Conservation (phyloP, 2,329 filamentous ascomycete genomes). For the Aspergillus tanneri region DNA sequence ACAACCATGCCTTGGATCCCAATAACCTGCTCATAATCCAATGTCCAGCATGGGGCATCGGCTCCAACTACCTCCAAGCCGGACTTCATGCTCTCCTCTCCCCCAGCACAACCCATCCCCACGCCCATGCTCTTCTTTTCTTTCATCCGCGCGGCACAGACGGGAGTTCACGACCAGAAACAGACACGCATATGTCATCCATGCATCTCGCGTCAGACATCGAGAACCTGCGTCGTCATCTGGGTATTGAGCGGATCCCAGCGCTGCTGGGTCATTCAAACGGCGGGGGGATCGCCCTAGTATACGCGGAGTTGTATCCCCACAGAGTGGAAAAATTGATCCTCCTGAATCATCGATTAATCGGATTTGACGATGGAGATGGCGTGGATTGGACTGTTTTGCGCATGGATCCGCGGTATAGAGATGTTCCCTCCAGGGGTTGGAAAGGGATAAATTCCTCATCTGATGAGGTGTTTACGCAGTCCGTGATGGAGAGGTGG, state of each 20-base stretch:
- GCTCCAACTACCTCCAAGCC: constrained; percentile 22
- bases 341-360: constrained; percentile 24
- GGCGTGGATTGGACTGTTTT: neutral
- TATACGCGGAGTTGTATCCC: constrained; percentile 27
- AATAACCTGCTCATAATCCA: constrained; percentile 20
- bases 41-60: constrained; percentile 27
- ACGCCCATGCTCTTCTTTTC: constrained; percentile 23
- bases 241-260: constrained; percentile 20
- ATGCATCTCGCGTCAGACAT: constrained; percentile 21
- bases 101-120: neutral
- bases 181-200: constrained; percentile 19
- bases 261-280: constrained; percentile 27
- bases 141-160: constrained; percentile 29
- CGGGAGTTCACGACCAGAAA: constrained; percentile 6
- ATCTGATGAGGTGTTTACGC: constrained; percentile 22
- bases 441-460: neutral
- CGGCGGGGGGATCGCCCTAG: constrained; percentile 29
- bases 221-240: constrained; percentile 25
- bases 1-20: neutral
- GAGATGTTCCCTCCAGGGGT: neutral
- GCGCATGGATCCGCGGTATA: neutral
- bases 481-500: constrained; percentile 16
- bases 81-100: constrained; percentile 16
- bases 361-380: constrained; percentile 16
- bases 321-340: constrained; percentile 23